Conservation (phyloP, 129 eudicot species). For the Dittrichia graveolens region DNA sequence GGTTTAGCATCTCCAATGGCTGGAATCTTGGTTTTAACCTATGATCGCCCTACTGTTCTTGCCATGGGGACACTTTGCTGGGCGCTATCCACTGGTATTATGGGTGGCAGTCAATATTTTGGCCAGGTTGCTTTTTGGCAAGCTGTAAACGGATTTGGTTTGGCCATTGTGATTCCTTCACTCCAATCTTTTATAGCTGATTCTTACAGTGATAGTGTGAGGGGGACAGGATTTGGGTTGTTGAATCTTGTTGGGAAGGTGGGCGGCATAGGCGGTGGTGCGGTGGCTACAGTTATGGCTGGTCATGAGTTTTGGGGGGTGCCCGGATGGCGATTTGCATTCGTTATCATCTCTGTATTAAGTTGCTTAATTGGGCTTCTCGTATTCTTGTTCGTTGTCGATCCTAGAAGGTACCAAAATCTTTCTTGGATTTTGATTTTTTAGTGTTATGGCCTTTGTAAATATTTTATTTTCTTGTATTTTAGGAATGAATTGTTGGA, state of each 20-base stretch:
- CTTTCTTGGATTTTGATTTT: slow-evolving; percentile 10
- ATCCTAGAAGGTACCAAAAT: slow-evolving; percentile 55
- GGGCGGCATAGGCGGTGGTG: slow-evolving; percentile 98
- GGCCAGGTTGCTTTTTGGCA: slow-evolving; percentile 88
- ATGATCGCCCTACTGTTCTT: slow-evolving; percentile 87
- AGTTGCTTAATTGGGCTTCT: slow-evolving; percentile 72
- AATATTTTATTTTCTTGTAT: neutral
- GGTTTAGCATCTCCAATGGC: slow-evolving; percentile 95
- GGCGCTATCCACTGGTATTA: slow-evolving; percentile 95
- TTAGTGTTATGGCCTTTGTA: neutral
- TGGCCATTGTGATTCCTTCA: slow-evolving; percentile 96
- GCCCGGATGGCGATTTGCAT: slow-evolving; percentile 93
- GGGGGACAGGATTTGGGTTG: slow-evolving; percentile 90
- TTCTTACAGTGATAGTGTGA: slow-evolving; percentile 67
- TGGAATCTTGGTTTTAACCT: slow-evolving; percentile 73
- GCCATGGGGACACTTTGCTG: slow-evolving; percentile 87
- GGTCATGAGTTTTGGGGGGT: slow-evolving; percentile 76
- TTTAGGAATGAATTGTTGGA: slow-evolving; percentile 66
- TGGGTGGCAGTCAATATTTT: slow-evolving; percentile 71
- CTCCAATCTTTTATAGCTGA: slow-evolving; percentile 97
- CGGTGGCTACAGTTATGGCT: slow-evolving; percentile 91
- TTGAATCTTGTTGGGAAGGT: slow-evolving; percentile 78
- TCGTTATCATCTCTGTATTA: slow-evolving; percentile 60
- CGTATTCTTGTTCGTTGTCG: slow-evolving; percentile 76
- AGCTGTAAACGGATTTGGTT: slow-evolving; percentile 85